Evolutionary conservation across 2,329 filamentous ascomycete species (phyloP).

Genomic region (Elsinoe australis): DNA sequence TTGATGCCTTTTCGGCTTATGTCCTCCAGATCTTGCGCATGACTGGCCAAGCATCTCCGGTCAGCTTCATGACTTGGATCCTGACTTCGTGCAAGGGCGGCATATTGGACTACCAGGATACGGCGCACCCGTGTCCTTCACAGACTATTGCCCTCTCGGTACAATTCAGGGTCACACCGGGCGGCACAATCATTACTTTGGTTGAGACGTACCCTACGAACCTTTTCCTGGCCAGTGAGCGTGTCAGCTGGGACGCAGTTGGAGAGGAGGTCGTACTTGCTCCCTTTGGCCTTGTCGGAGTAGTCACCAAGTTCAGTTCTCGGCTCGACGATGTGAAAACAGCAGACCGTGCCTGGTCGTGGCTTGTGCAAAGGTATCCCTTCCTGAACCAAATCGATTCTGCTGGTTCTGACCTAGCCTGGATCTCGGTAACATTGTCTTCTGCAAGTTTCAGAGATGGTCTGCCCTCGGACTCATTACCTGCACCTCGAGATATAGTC

Average conservation of each 20-base stretch:
- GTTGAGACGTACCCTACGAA: too few relatives aligned
- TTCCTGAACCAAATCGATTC: conserved; percentile 1
- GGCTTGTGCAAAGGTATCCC: background rate
- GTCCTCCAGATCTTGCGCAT: background rate
- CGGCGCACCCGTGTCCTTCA: too few relatives aligned
- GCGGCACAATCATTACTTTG: too few relatives aligned
- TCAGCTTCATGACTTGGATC: conserved; percentile 3
- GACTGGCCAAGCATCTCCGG: background rate
- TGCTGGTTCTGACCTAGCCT: background rate
- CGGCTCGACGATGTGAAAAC: background rate
- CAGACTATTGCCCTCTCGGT: too few relatives aligned
- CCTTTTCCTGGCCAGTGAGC: too few relatives aligned
- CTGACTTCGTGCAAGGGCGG: background rate
- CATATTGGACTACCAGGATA: background rate
- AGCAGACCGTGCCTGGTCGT: background rate
- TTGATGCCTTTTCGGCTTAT: conserved; percentile 11
- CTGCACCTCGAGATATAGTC: background rate
- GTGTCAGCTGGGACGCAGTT: too few relatives aligned
- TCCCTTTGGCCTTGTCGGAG: background rate
- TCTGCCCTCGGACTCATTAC: background rate
- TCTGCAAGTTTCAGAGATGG: conserved; percentile 5
- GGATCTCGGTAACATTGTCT: conserved; percentile 15
- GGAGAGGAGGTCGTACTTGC: background rate
- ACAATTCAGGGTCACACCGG: too few relatives aligned
- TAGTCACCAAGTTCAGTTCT: background rate